Base-by-base conservation (phyloP, 331 rosid genomes). In the Stylosanthes scabra region DNA sequence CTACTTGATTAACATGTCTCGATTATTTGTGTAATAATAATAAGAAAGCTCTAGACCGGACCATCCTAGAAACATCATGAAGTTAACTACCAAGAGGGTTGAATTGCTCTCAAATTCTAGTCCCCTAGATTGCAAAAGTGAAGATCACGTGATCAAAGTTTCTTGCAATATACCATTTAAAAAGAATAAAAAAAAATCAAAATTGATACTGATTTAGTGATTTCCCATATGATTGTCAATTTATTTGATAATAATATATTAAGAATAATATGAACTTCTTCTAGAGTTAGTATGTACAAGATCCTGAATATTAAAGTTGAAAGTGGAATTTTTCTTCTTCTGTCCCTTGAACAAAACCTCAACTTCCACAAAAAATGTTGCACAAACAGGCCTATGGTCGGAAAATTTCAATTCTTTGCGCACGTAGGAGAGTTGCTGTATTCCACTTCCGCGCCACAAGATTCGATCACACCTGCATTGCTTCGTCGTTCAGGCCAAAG, bases 381-480 rank as follows among this genome's bases (percentile, higher is more conserved):
- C 81, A 77, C 91, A 88, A 70, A 95, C 99, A 0, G 98, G 98
- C 34, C 99, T 78, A 70, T 95, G 99, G 68, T 95, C 99, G 1
- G 99, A 95, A 74, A 95, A 90, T 66, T 63, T 83, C 28, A 87
- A 83, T 66, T 92, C 98, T 62, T 89, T 83, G 0, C 99, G 88
- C 37, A 76, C 63, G 64, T 95, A 95, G 6, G 77, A 86, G 42
- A 81, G 90, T 76, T 87, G 97, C 28, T 64, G 82, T 4, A 92
- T 90, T 64, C 98, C 97, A 44, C 80, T 78, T 59, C 99, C 99
- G 11, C 84, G 90, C 99, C 99, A 95, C 59, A 95, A 78, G 72
- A 95, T 88, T 82, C 99, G 86, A 41, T 95, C 99, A 56, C 99
- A 95, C 99, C 99, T 95, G 83, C 83, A 86, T 49, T 42, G 50